Base-by-base conservation (phyloP, 2,329 filamentous ascomycete genomes). In the Epicoccum nigrum region DNA sequence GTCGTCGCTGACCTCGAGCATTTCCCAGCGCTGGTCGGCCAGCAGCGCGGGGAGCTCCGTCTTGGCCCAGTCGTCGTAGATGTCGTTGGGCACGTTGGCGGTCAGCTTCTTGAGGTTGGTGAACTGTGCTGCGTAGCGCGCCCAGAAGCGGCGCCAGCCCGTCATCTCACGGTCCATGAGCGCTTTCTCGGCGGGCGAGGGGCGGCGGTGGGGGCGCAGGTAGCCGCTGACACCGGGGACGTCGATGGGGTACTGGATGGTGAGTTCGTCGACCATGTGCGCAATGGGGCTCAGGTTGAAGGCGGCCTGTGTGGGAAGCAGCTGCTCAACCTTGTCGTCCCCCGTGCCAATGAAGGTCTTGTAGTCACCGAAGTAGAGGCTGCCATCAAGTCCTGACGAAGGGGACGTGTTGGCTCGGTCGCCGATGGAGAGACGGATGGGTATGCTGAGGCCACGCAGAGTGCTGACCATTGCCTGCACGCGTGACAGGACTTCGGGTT, bases 111-210 rank as follows among this genome's bases (percentile, higher is more conserved):
- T 72, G 2, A 72, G 58, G 30, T 71, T 71, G n/a, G 57, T 69
- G 51, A 73, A 68, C 15, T 67, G 68, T 4, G 47, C 49, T 2
- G 70, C 69, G 35, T 73, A 72, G 13, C 70, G 64, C 8, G 58
- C 57, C 70, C 70, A 73, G 58, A 72, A 73, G 20, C 67, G 60
- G 15, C 67, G 63, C 69, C 70, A 73, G 12, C 69, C 70, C 20
- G 58, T 60, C 59, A 62, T 67, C 44, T 73, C 69, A 37, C 69
- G 64, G 20, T 59, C 34, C 48, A 73, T 60, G 33, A 72, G 61
- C 16, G 52, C 43, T 25, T 54, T 59, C 44, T 73, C 69, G 0
- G 59, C 65, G 28, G 45, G 12, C 54, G 58, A 4, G 58, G 63
- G 4, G 4, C 59, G 55, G 19, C 64, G 68, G 12, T 58, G 55